These are phyloP conservation scores for Nitzschia sp. DNA, from an alignment of 108 stramenopile genomes.

Conservation along the genomic window DNA sequence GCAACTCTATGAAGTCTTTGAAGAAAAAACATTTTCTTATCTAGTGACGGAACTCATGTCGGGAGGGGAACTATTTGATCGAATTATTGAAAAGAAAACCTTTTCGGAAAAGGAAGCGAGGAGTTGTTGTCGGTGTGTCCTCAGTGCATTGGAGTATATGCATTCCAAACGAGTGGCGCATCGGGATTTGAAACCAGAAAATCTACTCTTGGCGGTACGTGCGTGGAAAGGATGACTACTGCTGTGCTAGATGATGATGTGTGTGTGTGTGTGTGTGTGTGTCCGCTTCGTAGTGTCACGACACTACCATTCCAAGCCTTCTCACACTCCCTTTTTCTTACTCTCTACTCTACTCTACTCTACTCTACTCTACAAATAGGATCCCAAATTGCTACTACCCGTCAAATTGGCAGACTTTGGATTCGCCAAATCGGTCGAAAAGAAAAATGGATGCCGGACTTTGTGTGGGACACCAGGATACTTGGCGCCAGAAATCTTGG, in stretches of 20 bases:
- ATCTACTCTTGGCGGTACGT: conserved; percentile 50
- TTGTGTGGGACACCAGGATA: conserved; percentile 98
- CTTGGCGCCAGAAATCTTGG: conserved; percentile 96
- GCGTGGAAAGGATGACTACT: neutral
- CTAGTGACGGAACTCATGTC: conserved; percentile 79
- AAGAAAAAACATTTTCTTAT: conserved; percentile 54
- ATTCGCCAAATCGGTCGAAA: conserved; percentile 76
- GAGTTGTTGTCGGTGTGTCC: conserved; percentile 52
- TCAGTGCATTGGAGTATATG: conserved; percentile 82
- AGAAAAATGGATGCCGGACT: conserved; percentile 78
- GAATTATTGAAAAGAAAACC: conserved; percentile 76
- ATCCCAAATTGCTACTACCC: conserved; percentile 27
- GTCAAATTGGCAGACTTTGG: conserved; percentile 99
- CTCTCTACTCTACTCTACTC: neutral
- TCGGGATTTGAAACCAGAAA: conserved; percentile 78
- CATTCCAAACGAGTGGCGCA: conserved; percentile 72
- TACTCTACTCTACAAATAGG: neutral
- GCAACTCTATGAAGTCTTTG: conserved; percentile 76
- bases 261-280: neutral
- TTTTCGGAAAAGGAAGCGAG: conserved; percentile 82
- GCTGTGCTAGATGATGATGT: too few species aligned
- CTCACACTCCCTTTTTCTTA: neutral
- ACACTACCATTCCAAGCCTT: neutral
- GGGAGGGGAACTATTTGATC: conserved; percentile 96
- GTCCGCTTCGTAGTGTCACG: too few species aligned